A percentile compares a stretch with the other conserved stretches of the same genome.
phyloP scores from a whole-genome alignment of 148 eudicot species.

The Polygonum aviculare region DNA sequence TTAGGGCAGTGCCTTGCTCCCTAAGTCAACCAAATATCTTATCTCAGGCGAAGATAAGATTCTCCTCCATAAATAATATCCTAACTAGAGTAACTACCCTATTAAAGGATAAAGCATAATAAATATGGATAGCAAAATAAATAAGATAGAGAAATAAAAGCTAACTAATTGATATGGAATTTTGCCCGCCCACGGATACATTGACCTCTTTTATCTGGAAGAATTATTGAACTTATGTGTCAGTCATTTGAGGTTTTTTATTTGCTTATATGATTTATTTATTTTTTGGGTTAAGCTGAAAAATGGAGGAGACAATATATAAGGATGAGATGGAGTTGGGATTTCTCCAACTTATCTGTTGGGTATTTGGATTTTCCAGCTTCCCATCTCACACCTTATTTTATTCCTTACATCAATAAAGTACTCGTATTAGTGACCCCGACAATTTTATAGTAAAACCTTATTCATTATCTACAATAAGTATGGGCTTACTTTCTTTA shows the following conservation, averaged over 20 bases:
- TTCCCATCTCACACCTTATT: not conserved
- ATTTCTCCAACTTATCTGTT: constrained; percentile 3
- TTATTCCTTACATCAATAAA: constrained; percentile 1
- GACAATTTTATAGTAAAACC: not conserved
- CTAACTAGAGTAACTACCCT: too few species aligned
- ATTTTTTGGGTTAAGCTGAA: not conserved
- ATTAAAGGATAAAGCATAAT: too few species aligned
- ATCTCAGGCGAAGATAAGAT: too few species aligned
- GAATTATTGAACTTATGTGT: not conserved
- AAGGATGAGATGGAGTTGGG: constrained; percentile 3
- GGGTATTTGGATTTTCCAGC: not conserved
- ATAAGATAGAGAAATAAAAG: too few species aligned
- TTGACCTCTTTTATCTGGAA: too few species aligned
- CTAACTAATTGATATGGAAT: too few species aligned
- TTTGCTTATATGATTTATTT: not conserved
- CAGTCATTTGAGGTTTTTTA: not conserved
- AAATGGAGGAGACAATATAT: constrained; percentile 7
- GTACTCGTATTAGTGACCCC: not conserved
- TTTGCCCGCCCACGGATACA: too few species aligned
- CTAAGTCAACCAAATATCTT: too few species aligned
- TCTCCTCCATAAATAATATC: too few species aligned
- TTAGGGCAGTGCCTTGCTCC: too few species aligned
- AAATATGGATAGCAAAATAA: too few species aligned
- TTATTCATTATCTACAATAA: not conserved
- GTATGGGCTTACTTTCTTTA: constrained; percentile 6